Conservation (phyloP, 1,284 basidiomycete species). For the Leccinum solheimii region DNA sequence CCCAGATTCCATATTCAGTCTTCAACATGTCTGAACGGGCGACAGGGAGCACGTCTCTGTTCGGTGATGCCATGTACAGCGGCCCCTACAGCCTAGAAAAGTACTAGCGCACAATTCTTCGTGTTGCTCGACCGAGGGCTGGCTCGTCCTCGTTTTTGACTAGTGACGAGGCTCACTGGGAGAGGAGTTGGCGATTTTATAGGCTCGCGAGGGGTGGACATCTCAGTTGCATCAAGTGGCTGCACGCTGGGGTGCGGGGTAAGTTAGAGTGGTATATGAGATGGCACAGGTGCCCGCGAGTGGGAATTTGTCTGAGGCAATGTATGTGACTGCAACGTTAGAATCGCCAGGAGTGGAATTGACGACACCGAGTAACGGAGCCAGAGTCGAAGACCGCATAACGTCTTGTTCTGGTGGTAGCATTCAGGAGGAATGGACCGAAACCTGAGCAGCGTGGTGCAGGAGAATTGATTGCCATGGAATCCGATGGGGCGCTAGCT, state of each 20-base stretch:
- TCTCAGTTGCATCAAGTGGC: constrained; percentile 17
- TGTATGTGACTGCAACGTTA: neutral
- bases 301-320: constrained; percentile 13
- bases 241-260: constrained; percentile 9
- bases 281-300: constrained; percentile 16
- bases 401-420: constrained; percentile 37
- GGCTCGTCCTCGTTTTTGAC: constrained; percentile 53
- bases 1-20: no score
- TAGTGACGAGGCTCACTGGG: constrained; percentile 53
- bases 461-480: constrained; percentile 35
- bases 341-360: neutral
- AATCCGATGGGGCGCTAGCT: constrained; percentile 21
- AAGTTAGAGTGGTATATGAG: neutral
- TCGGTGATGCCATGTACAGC: no score
- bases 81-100: no score
- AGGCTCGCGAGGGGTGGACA: constrained; percentile 36
- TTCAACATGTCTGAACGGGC: no score
- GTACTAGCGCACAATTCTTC: constrained; percentile 43
- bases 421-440: constrained; percentile 55
- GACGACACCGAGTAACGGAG: constrained; percentile 27
- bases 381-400: constrained; percentile 22
- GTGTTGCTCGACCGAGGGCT: constrained; percentile 82
- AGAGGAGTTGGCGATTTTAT: constrained; percentile 62
- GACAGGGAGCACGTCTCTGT: no score
- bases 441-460: constrained; percentile 45